A percentile compares a stretch with the other conserved stretches of the same genome.
Conservation (phyloP, 768 basidiomycete genomes). For the Holtermannia corniformis region DNA sequence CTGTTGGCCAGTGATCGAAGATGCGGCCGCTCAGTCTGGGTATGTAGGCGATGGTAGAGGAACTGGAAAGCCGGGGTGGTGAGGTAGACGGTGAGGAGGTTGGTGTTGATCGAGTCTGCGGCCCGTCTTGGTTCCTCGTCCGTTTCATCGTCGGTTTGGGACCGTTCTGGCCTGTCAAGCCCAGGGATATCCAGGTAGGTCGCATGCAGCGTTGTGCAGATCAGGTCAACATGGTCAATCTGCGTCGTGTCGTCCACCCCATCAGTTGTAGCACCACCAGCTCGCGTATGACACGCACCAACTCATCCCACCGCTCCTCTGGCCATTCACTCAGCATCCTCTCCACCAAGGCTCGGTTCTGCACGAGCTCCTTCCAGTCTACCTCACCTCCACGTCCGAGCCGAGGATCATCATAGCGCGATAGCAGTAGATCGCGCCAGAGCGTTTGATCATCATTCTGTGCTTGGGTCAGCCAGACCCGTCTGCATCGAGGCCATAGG, state of each 20-base stretch:
- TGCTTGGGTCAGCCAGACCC: not conserved
- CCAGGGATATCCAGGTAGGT: constrained; percentile 21
- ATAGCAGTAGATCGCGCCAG: constrained; percentile 30
- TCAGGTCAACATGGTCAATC: constrained; percentile 17
- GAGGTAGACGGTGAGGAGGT: too few species aligned
- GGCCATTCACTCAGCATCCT: constrained; percentile 21
- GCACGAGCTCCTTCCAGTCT: constrained; percentile 26
- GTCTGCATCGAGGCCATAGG: too few species aligned
- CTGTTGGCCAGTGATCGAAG: too few species aligned
- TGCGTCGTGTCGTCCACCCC: not conserved
- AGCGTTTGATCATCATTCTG: constrained; percentile 30
- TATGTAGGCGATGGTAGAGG: not conserved
- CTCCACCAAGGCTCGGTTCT: constrained; percentile 22
- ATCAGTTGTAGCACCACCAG: not conserved
- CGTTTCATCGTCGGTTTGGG: not conserved
- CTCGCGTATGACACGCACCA: constrained; percentile 10
- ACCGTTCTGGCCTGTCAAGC: too few species aligned
- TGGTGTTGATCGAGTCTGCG: not conserved
- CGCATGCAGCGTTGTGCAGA: constrained; percentile 14
- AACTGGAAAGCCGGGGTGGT: not conserved
- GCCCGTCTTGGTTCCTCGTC: not conserved
- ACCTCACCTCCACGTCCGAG: constrained; percentile 4
- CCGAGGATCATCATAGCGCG: constrained; percentile 31
- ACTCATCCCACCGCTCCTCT: constrained; percentile 11
- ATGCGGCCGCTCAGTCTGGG: too few species aligned